Evolutionary conservation across 2,329 filamentous ascomycete genomes (phyloP), one percentile per base, ranked within the genome.

Genomic region (Fusarium sp.): DNA sequence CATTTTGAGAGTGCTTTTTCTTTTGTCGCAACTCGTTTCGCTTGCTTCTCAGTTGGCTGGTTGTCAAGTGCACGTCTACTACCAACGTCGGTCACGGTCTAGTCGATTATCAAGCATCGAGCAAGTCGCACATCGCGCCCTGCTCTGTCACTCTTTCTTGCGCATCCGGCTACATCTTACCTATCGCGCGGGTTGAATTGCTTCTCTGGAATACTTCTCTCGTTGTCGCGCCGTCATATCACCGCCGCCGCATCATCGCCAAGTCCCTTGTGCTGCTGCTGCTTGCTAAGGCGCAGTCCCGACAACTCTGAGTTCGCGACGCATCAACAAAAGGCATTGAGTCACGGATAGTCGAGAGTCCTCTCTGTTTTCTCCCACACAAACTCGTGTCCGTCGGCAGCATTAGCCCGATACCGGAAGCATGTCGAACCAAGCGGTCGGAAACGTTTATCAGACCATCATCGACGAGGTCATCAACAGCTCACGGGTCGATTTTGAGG

Each of bases 401-500:
- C 52, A 50, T 65, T 60, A 63, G 35, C 47, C 25, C 60, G 66
- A 66, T 66, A 72, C 60, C 25, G 63, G 27, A 59, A 86, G 73
- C 68, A 91, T 91, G 89, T 91, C 89, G 68, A 91, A 91, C 82
- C 79, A 82, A 56, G 84, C 85, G 17, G 89, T 91, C 86, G 97
- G 97, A 80, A 85, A 86, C 76, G 92, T 98, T 80, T 99, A 98
- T 84, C 88, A 92, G 84, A 86, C 88, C 79, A 92, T 94, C 83
- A 94, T 94, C 81, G 88, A 92, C 72, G 94, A 97, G 85, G 95
- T 99, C 82, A 94, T 98, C 84, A 93, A 96, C 78, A 93, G 94
- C 76, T 98, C 96, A 80, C 90, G 94, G 80, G 94, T 96, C 80
- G 97, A 98, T 85, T 98, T 99, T 82, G 97, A 99, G 84, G 97